phyloP scores from a whole-genome alignment of 805 yeast genomes.

The Metschnikowia vanudenii region DNA sequence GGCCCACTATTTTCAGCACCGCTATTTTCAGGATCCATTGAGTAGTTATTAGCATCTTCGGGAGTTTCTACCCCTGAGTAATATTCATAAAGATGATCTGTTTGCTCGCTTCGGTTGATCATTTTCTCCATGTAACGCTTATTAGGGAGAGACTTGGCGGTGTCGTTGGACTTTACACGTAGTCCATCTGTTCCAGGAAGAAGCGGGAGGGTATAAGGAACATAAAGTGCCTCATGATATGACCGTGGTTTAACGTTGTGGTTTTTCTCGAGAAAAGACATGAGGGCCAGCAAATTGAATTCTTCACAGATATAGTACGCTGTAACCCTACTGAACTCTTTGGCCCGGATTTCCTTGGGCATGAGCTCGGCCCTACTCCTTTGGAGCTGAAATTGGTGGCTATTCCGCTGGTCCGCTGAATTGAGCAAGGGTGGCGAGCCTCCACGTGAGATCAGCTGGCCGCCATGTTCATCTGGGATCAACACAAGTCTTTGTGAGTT shows the following conservation, averaged over 20 bases:
- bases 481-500: conserved; percentile 82
- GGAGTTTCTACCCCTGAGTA: conserved; percentile 75
- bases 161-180: conserved; percentile 67
- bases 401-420: conserved; percentile 15
- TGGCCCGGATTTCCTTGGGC: conserved; percentile 58
- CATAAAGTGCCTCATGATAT: conserved; percentile 91
- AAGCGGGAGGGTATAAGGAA: conserved; percentile 83
- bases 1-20: conserved; percentile 47
- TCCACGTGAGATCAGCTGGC: conserved; percentile 10
- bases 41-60: conserved; percentile 50
- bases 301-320: conserved; percentile 90
- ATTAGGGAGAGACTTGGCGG: conserved; percentile 43
- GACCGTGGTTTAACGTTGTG: conserved; percentile 85
- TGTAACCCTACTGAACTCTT: conserved; percentile 77
- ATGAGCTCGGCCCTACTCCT: conserved; percentile 54
- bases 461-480: conserved; percentile 62
- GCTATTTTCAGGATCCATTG: conserved; percentile 45
- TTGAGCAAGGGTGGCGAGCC: conserved; percentile 9
- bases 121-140: conserved; percentile 66
- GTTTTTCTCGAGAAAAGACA: conserved; percentile 59
- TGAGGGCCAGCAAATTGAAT: conserved; percentile 61
- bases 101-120: conserved; percentile 76
- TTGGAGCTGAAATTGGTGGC: conserved; percentile 32
- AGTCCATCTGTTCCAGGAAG: conserved; percentile 81
- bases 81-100: conserved; percentile 90